Conservation (phyloP, 1,284 basidiomycete species). For the Irpex rosettiformis region DNA sequence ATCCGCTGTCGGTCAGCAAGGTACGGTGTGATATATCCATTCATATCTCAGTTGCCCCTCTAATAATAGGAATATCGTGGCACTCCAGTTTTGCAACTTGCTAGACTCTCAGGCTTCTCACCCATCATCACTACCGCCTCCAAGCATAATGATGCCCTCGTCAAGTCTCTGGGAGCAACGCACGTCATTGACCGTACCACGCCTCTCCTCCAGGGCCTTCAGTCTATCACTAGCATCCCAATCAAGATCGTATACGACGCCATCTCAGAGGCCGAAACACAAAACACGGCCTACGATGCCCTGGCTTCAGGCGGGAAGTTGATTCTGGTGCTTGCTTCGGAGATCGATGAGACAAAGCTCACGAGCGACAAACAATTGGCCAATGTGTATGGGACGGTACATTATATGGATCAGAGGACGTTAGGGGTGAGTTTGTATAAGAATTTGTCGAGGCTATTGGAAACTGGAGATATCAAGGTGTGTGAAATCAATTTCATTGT, state of each 20-base stretch:
- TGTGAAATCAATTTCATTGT: background rate
- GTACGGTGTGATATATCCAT: constrained; percentile 18
- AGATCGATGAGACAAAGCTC: constrained; percentile 14
- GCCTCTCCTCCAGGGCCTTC: constrained; percentile 8
- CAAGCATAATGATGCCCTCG: constrained; percentile 23
- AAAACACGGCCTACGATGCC: constrained; percentile 19
- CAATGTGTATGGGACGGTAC: constrained; percentile 14
- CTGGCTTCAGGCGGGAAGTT: constrained; percentile 19
- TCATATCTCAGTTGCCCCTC: constrained; percentile 9
- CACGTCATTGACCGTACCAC: constrained; percentile 22
- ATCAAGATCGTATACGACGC: constrained; percentile 27
- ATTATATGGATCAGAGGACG: constrained; percentile 31
- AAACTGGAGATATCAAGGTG: constrained; percentile 17
- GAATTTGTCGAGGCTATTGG: constrained; percentile 15
- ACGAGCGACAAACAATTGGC: constrained; percentile 11
- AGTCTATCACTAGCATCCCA: constrained; percentile 18
- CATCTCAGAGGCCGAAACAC: constrained; percentile 20
- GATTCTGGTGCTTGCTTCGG: constrained; percentile 13
- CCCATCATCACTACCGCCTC: constrained; percentile 30
- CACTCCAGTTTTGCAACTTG: constrained; percentile 30
- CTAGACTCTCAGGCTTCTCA: constrained; percentile 27
- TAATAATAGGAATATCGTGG: too few species aligned
- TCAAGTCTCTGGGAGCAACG: constrained; percentile 26
- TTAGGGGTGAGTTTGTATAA: constrained; percentile 16
- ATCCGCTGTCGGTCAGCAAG: constrained; percentile 40